Evolutionary conservation across 2,329 filamentous ascomycete genomes (phyloP), one percentile per base, ranked within the genome.

Genomic region (Graphiopsis chlorocephala): DNA sequence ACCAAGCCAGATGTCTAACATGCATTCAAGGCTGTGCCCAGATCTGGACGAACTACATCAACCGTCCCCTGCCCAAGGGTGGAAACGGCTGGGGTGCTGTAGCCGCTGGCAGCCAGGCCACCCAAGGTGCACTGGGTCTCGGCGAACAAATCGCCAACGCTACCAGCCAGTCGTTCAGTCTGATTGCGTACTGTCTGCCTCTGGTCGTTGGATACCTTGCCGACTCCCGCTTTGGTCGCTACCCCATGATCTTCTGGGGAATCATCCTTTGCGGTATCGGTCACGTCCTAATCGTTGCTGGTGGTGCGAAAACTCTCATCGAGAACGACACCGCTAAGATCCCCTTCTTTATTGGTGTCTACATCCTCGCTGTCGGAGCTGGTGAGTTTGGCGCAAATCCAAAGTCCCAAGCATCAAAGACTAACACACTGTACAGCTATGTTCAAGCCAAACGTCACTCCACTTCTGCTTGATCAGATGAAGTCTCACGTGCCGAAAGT

Each of bases 371-470:
- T 33, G 75, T 90, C 29, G 90, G 90, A 53, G 90, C 89, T 1
- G 90, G 90, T 67, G 88, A 90, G 71, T 91, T 92, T 84, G 92
- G 92, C 80, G 85, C 85, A 38, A 79, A 89, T 67, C 74, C 8
- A 6, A 23, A 7, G 88, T 33, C 83, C 90, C 72, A 83, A 90
- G 73, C 88, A 14, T 26, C 5, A 23, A 5, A 12, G 14, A 35
- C 61, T 52, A 52, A 45, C 48, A 23, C 88, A 26, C 74, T 90
- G 26, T 90, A 90, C 89, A 1, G 90, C 90, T 66, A 88, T 90
- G 70, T 92, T 93, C 85, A 93, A 93, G 81, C 86, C 89, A 68
- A 93, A 93, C 73, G 88, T 93, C 52, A 78, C 77, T 7, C 81
- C 81, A 1, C 71, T 80, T 20, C 76, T 83, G 25, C 78, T 80